These are phyloP conservation scores for Sporothrix globosa DNA, from an alignment of 2,329 filamentous ascomycete genomes.

Conservation along the genomic window DNA sequence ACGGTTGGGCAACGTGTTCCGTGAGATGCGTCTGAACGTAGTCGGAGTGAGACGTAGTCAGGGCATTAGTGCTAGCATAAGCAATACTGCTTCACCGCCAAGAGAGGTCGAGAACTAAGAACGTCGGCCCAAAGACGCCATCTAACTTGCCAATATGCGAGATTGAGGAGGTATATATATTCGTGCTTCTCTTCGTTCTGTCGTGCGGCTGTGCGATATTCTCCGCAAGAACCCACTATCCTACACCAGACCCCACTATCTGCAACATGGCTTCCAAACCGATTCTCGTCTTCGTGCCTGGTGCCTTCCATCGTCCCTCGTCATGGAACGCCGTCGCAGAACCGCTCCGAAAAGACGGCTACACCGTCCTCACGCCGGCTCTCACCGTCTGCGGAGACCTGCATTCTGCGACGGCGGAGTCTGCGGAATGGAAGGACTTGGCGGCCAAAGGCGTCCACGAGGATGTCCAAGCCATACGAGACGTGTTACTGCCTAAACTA, in stretches of 20 bases:
- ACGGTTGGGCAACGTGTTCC: not conserved
- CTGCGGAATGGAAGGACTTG: conserved; percentile 6
- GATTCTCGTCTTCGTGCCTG: conserved; percentile 7
- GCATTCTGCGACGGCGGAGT: not conserved
- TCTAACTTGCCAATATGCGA: not conserved
- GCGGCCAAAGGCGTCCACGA: not conserved
- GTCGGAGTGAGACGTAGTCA: not conserved
- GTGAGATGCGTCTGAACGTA: not conserved
- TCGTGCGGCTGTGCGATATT: not conserved
- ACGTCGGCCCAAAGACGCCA: not conserved
- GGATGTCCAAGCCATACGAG: conserved; percentile 1
- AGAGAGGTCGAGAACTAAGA: not conserved
- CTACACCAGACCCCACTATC: too few species aligned
- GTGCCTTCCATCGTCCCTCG: conserved; percentile 7
- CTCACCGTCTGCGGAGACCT: conserved; percentile 11
- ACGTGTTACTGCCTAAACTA: not conserved
- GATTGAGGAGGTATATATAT: conserved; percentile 3
- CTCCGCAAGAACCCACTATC: not conserved
- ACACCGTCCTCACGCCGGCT: not conserved
- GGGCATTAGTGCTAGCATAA: not conserved
- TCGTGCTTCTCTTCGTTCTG: not conserved
- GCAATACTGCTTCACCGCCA: not conserved
- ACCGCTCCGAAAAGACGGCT: conserved; percentile 6
- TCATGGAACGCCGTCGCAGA: conserved; percentile 7
- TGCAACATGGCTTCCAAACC: conserved; percentile 14